These are phyloP conservation scores for Phyllostachys edulis DNA, from an alignment of 176 grass and related monocot genomes.

Conservation along the genomic window DNA sequence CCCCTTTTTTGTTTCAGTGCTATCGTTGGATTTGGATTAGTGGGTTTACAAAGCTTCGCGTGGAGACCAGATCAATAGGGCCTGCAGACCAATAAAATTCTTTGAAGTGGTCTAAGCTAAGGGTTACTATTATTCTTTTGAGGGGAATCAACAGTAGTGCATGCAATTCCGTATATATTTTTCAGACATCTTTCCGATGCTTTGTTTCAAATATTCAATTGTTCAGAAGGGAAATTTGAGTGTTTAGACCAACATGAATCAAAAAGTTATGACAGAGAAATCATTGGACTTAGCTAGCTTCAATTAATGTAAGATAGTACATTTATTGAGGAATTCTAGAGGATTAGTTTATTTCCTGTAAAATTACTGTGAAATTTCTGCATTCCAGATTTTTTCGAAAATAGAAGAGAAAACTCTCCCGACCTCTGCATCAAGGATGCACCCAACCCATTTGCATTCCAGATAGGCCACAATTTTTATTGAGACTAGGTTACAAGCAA, in stretches of 20 bases:
- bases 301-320: too few species aligned
- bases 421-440: too few species aligned
- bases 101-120: background rate
- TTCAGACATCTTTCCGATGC: background rate
- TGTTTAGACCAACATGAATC: background rate
- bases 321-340: too few species aligned
- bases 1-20: background rate
- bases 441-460: too few species aligned
- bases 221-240: background rate
- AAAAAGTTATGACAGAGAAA: background rate
- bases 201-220: background rate
- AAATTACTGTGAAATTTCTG: too few species aligned
- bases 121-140: background rate
- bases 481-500: too few species aligned
- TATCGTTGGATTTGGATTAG: background rate
- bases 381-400: too few species aligned
- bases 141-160: background rate
- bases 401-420: too few species aligned
- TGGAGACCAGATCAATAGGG: background rate
- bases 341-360: too few species aligned
- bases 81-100: background rate
- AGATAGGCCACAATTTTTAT: too few species aligned
- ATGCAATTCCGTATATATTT: background rate
- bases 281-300: too few species aligned
- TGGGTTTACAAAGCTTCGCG: background rate